A percentile compares a stretch with the other conserved stretches of the same genome.
Evolutionary conservation across 768 basidiomycete genomes (phyloP).

Genomic region (Leccinum longicurvipes): DNA sequence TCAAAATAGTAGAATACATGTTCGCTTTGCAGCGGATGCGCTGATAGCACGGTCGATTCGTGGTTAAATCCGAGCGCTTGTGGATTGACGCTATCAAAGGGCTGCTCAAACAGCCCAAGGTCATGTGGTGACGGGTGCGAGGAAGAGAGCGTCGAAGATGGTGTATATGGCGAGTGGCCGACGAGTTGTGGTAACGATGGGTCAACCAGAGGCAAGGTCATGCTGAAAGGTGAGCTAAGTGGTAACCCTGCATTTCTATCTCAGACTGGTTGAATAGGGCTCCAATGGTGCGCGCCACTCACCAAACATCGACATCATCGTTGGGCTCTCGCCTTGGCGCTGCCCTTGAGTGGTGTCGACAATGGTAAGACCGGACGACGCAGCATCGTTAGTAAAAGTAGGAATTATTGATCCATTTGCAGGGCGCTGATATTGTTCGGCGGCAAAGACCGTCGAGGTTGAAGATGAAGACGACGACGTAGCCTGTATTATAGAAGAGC

Average conservation of each 20-base stretch:
- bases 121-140: conserved; percentile 35
- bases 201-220: conserved; percentile 28
- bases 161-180: conserved; percentile 34
- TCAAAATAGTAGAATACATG: conserved; percentile 75
- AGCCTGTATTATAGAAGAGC: conserved; percentile 49
- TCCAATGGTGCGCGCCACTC: neutral
- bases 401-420: conserved; percentile 19
- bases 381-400: conserved; percentile 20
- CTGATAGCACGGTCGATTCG: conserved; percentile 25
- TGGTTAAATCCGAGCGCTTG: conserved; percentile 28
- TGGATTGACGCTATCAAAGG: conserved; percentile 35
- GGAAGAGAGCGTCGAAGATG: conserved; percentile 32
- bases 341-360: conserved; percentile 17
- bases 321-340: conserved; percentile 23
- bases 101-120: conserved; percentile 29
- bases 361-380: conserved; percentile 20
- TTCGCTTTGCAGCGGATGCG: conserved; percentile 49
- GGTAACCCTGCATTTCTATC: conserved; percentile 19
- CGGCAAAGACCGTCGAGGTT: conserved; percentile 34
- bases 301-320: conserved; percentile 30
- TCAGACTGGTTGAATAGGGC: conserved; percentile 10
- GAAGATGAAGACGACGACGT: conserved; percentile 22
- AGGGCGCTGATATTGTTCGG: conserved; percentile 26
- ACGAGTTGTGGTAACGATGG: conserved; percentile 25
- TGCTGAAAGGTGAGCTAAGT: conserved; percentile 31